Evolutionary conservation across 305 asterid species (phyloP), one percentile per base, ranked within the genome.

Genomic region (Plantago lanceolata): DNA sequence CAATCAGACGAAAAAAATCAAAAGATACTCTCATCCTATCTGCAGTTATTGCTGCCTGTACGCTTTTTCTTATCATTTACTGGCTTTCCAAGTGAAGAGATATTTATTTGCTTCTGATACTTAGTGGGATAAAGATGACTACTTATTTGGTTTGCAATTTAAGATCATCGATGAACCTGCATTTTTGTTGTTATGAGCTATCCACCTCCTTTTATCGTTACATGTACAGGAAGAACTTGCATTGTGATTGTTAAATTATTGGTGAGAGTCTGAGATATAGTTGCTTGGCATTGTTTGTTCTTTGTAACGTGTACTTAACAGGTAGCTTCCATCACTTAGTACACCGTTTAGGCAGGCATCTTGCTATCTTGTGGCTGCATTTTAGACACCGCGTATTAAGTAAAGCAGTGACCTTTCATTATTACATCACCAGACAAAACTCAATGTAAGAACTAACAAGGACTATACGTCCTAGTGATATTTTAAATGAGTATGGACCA

Each of bases 1-100:
- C 98, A 50, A 85, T 92, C 75, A 80, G 81, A 73, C 84, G 93
- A 72, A 92, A 85, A 80, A 64, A 71, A 72, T 92, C 96, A 29
- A 87, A 93, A 65, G 96, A 92, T 60, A 87, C 95, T 17, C 96
- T 92, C 77, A 92, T 92, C 73, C 83, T 92, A 45, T 81, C 96
- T 3, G 91, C 96, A 33, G 98, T 92, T 40, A 92, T 92, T 55
- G 96, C 97, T 74, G 96, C 97, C 37, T 92, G 97, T 84, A 89
- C 95, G 59, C 81, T 89, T 68, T 92, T 92, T 77, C 89, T 92
- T 60, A 85, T 92, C 63, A 82, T 89, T 71, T 89, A 85, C 71
- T 87, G 98, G 96, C 96, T 92, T 70, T 92, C 97, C 0, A 92
- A 89, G 83, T 89, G 86, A 76, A 52, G 54, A 48, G 28, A 18